These are phyloP conservation scores for Plasmodium reichenowi DNA, from an alignment of 169 alveolate genomes.

Conservation along the genomic window DNA sequence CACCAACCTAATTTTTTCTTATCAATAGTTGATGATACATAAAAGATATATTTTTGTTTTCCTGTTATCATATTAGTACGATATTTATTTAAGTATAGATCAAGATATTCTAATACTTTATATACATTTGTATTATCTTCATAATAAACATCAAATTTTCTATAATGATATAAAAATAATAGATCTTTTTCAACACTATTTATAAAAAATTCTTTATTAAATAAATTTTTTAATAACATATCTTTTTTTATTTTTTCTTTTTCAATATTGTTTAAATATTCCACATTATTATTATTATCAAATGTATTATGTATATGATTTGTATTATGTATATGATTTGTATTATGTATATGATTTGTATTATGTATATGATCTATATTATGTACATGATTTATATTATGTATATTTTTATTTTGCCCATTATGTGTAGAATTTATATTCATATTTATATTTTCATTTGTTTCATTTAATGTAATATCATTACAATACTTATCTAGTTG, in stretches of 20 bases:
- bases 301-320: not conserved
- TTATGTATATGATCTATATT: not conserved
- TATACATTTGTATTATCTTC: slow-evolving; percentile 57
- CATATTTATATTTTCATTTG: not conserved
- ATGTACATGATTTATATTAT: not conserved
- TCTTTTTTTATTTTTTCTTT: slow-evolving; percentile 8
- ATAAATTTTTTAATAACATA: not conserved
- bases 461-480: slow-evolving; percentile 1
- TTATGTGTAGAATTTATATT: not conserved
- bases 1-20: slow-evolving; percentile 81
- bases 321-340: not conserved
- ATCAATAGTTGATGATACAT: slow-evolving; percentile 43
- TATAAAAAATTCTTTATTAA: slow-evolving; percentile 47
- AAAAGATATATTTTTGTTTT: slow-evolving; percentile 50
- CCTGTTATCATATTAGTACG: slow-evolving; percentile 36
- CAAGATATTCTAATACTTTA: slow-evolving; percentile 56
- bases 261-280: not conserved
- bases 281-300: not conserved
- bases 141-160: slow-evolving; percentile 54
- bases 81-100: slow-evolving; percentile 57
- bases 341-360: not conserved
- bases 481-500: not conserved
- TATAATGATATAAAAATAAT: slow-evolving; percentile 52
- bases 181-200: slow-evolving; percentile 36
- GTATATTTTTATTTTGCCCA: not conserved